Evolutionary conservation across 495 filamentous ascomycete species (phyloP).

Genomic region (Bombardia bombarda): DNA sequence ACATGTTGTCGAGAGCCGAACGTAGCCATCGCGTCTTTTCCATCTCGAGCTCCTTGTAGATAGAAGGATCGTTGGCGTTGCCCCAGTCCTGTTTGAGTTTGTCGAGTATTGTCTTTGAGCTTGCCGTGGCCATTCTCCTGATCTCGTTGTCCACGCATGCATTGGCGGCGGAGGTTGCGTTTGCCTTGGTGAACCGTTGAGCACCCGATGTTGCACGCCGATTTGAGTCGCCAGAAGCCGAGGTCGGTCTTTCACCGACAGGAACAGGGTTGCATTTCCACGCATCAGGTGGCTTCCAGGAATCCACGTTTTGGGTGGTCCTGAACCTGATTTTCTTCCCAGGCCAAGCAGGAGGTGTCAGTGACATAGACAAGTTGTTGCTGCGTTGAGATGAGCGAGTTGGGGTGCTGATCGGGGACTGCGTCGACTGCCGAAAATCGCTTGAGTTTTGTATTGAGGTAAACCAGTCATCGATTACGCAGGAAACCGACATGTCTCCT

Average conservation of each 20-base stretch:
- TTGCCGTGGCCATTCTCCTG: constrained; percentile 35
- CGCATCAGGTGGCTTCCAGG: constrained; percentile 27
- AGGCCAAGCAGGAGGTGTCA: constrained; percentile 2
- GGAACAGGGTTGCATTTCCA: constrained; percentile 15
- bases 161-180: constrained; percentile 21
- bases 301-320: constrained; percentile 22
- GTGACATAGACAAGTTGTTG: not conserved
- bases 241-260: constrained; percentile 3
- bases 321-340: no score
- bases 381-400: not conserved
- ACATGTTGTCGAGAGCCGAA: constrained; percentile 20
- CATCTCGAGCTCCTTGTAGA: constrained; percentile 32
- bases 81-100: constrained; percentile 38
- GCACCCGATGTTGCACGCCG: no score
- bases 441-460: constrained; percentile 5
- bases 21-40: constrained; percentile 38
- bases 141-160: constrained; percentile 29
- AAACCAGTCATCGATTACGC: constrained; percentile 11
- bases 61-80: constrained; percentile 25
- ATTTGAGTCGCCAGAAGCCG: constrained; percentile 4
- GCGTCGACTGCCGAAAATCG: not conserved
- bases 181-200: constrained; percentile 4
- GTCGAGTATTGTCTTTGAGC: constrained; percentile 31
- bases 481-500: constrained; percentile 4
- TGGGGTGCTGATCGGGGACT: not conserved